These are phyloP conservation scores for Botrytis cinerea DNA, from an alignment of 2,329 filamentous ascomycete species.

Conservation along the genomic window DNA sequence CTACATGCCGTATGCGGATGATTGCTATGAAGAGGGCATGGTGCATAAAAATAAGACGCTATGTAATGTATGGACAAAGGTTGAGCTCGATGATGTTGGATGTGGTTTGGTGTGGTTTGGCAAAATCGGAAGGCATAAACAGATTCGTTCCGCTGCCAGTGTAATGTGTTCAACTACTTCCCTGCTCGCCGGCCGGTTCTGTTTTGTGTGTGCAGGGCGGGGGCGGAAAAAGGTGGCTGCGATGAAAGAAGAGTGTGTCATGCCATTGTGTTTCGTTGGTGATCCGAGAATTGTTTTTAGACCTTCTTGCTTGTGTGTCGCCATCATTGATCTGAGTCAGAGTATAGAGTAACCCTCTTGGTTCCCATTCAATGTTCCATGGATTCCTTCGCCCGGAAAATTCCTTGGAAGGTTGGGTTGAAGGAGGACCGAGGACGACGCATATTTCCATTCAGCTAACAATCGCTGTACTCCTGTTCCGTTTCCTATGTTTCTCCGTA, in stretches of 20 bases:
- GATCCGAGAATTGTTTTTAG: slow-evolving; percentile 1
- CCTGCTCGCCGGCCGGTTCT: slow-evolving; percentile 23
- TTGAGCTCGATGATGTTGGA: slow-evolving; percentile 16
- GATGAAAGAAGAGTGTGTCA: slow-evolving; percentile 20
- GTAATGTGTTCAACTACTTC: slow-evolving; percentile 25
- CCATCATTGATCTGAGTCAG: slow-evolving; percentile 21
- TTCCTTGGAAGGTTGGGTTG: slow-evolving; percentile 10
- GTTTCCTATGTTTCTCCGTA: slow-evolving; percentile 11
- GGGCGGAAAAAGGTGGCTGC: slow-evolving; percentile 25
- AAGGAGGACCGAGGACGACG: slow-evolving; percentile 22
- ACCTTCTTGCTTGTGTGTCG: slow-evolving; percentile 13
- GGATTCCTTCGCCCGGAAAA: slow-evolving; percentile 4
- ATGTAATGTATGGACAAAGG: slow-evolving; percentile 22
- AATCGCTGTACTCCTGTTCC: slow-evolving; percentile 11
- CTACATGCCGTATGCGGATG: slow-evolving; percentile 20
- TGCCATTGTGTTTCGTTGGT: slow-evolving; percentile 11
- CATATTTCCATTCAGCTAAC: slow-evolving; percentile 20
- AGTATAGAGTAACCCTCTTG: slow-evolving; percentile 12
- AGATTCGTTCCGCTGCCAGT: slow-evolving; percentile 26
- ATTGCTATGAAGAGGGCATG: slow-evolving; percentile 22
- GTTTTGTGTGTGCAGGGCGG: slow-evolving; percentile 30
- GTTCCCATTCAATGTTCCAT: slow-evolving; percentile 10
- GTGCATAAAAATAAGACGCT: slow-evolving; percentile 29
- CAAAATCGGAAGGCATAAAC: slow-evolving; percentile 25
- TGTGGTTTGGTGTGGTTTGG: slow-evolving; percentile 25